Percentiles rank a stretch among this genome's conserved stretches.
Evolutionary conservation across 2,329 filamentous ascomycete genomes (phyloP).

Genomic region (Xylariaceae sp.): DNA sequence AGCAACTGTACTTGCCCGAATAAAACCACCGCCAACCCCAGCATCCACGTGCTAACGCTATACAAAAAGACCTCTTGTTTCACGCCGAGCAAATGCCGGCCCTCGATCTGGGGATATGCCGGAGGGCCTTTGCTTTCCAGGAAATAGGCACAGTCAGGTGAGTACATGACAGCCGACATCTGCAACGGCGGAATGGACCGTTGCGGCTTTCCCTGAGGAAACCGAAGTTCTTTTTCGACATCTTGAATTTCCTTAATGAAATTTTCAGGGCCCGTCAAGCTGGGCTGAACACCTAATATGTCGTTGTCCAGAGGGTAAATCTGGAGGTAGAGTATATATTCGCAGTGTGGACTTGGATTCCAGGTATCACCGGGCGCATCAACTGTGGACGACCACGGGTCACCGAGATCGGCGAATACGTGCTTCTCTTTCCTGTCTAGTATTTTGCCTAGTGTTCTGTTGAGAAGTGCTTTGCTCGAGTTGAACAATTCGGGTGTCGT

Average conservation of each 20-base stretch:
- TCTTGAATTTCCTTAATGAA: constrained; percentile 43
- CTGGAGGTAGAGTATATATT: constrained; percentile 84
- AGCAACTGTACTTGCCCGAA: constrained; percentile 59
- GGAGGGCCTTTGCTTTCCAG: constrained; percentile 63
- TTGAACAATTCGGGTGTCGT: constrained; percentile 54
- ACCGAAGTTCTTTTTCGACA: constrained; percentile 60
- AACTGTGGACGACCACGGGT: constrained; percentile 73
- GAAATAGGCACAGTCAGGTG: constrained; percentile 65
- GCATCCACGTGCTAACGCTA: constrained; percentile 56
- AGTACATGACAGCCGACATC: constrained; percentile 62
- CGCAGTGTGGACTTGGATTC: constrained; percentile 71
- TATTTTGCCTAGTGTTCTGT: constrained; percentile 64
- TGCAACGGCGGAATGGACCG: constrained; percentile 52
- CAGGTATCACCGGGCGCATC: constrained; percentile 57
- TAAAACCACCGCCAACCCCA: constrained; percentile 53
- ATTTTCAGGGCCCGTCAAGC: constrained; percentile 31
- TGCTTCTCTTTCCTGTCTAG: constrained; percentile 61
- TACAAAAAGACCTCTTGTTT: constrained; percentile 58
- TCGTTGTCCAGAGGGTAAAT: constrained; percentile 53
- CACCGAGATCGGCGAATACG: constrained; percentile 52
- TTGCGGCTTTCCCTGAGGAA: constrained; percentile 57
- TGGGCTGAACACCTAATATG: constrained; percentile 31
- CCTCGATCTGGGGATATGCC: constrained; percentile 46
- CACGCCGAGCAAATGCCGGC: constrained; percentile 54
- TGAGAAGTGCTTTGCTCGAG: constrained; percentile 62